Evolutionary conservation across 2,329 filamentous ascomycete genomes (phyloP).

Genomic region (Xylariaceae sp.): DNA sequence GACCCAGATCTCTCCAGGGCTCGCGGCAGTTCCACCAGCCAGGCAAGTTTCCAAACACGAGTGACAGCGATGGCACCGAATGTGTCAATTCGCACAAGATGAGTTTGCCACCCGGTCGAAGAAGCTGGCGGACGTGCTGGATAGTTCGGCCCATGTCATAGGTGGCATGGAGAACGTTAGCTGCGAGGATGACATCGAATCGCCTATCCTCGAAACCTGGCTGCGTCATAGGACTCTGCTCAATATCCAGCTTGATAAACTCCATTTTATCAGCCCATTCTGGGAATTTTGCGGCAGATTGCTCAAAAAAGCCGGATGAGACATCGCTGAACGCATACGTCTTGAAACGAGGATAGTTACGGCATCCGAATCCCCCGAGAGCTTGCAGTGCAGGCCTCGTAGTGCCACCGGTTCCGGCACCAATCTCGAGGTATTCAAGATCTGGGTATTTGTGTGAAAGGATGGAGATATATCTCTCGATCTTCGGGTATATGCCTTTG

Average conservation of each 20-base stretch:
- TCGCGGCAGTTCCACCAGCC: slow-evolving; percentile 36
- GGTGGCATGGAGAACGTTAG: slow-evolving; percentile 21
- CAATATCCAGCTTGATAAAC: slow-evolving; percentile 5
- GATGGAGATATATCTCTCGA: no score
- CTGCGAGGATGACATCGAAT: slow-evolving; percentile 22
- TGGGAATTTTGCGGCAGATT: not conserved
- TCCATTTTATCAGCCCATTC: not conserved
- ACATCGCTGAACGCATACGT: slow-evolving; percentile 10
- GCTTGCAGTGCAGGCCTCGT: not conserved
- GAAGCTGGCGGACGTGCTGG: slow-evolving; percentile 13
- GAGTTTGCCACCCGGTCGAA: slow-evolving; percentile 18
- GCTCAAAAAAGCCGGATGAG: slow-evolving; percentile 2
- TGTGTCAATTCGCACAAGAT: not conserved
- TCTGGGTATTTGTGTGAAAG: no score
- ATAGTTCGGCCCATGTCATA: slow-evolving; percentile 13
- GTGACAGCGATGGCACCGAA: not conserved
- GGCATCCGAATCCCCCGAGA: not conserved
- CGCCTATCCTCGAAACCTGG: slow-evolving; percentile 10
- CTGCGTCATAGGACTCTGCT: slow-evolving; percentile 3
- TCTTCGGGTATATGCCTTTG: no score
- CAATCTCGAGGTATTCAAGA: not conserved
- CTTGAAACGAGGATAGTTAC: not conserved
- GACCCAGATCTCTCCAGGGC: slow-evolving; percentile 20
- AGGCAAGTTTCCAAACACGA: slow-evolving; percentile 25
- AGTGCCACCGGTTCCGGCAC: slow-evolving; percentile 7